Conservation (phyloP, 768 basidiomycete species). For the Boletus barrowsii region DNA sequence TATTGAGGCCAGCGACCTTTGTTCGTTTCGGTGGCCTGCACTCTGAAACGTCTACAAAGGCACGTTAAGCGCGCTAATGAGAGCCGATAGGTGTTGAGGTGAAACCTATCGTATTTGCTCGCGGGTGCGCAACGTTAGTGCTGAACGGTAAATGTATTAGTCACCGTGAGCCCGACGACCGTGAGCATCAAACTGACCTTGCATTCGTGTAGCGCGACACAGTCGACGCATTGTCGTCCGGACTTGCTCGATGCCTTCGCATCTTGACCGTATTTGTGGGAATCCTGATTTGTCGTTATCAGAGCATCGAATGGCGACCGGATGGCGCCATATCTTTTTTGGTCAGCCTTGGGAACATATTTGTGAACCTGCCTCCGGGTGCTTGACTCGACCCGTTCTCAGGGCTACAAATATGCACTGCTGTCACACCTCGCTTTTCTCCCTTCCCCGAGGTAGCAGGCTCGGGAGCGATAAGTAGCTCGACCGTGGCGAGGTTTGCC, state of each 20-base stretch:
- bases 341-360: no score
- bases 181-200: slow-evolving; percentile 7
- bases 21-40: slow-evolving; percentile 42
- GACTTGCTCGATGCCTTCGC: neutral
- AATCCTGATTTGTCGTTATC: slow-evolving; percentile 4
- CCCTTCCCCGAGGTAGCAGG: neutral
- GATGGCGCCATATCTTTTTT: no score
- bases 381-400: neutral
- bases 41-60: slow-evolving; percentile 7
- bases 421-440: no score
- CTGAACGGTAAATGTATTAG: neutral
- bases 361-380: no score
- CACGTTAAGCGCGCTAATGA: neutral
- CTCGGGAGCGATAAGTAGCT: neutral
- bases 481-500: no score
- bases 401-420: no score
- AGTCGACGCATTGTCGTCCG: slow-evolving; percentile 13
- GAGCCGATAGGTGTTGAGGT: neutral
- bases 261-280: neutral
- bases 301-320: slow-evolving; percentile 3
- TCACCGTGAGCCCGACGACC: neutral
- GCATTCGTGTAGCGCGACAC: slow-evolving; percentile 6
- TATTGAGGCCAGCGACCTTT: slow-evolving; percentile 49
- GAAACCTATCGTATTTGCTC: slow-evolving; percentile 16
- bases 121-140: neutral